phyloP scores from a whole-genome alignment of 1,139 yeast genomes.

The Hyphopichia fennica region DNA sequence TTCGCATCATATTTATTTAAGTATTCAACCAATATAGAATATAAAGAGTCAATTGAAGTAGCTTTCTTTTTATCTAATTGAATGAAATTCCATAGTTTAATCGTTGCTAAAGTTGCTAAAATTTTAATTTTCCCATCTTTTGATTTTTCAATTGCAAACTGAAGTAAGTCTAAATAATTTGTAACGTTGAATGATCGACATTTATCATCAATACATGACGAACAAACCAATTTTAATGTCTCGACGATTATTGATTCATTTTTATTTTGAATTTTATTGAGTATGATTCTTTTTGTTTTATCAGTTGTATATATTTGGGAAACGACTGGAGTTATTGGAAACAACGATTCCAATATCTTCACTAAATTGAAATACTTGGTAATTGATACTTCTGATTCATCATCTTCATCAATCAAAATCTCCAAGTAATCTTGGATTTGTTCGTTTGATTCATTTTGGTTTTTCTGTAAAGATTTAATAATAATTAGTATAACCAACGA shows the following conservation, averaged over 20 bases:
- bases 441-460: conserved; percentile 15
- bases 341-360: conserved; percentile 20
- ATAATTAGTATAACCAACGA: conserved; percentile 25
- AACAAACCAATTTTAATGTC: conserved; percentile 26
- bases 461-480: conserved; percentile 22
- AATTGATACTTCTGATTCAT: conserved; percentile 6
- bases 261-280: conserved; percentile 8
- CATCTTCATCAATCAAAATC: conserved; percentile 17
- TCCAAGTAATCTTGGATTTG: conserved; percentile 27
- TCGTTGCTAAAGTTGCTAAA: conserved; percentile 33
- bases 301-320: conserved; percentile 20
- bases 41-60: conserved; percentile 17
- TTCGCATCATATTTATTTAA: conserved; percentile 7
- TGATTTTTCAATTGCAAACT: conserved; percentile 16
- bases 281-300: conserved; percentile 14
- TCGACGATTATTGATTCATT: conserved; percentile 12
- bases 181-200: conserved; percentile 34
- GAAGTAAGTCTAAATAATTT: conserved; percentile 29
- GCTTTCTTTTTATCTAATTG: conserved; percentile 22
- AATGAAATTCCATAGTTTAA: conserved; percentile 47
- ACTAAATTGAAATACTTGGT: conserved; percentile 21
- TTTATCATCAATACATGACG: conserved; percentile 38
- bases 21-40: conserved; percentile 17
- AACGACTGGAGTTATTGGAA: conserved; percentile 25
- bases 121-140: conserved; percentile 20